Conservation (phyloP, 805 yeast genomes). For the Candida germanica region DNA sequence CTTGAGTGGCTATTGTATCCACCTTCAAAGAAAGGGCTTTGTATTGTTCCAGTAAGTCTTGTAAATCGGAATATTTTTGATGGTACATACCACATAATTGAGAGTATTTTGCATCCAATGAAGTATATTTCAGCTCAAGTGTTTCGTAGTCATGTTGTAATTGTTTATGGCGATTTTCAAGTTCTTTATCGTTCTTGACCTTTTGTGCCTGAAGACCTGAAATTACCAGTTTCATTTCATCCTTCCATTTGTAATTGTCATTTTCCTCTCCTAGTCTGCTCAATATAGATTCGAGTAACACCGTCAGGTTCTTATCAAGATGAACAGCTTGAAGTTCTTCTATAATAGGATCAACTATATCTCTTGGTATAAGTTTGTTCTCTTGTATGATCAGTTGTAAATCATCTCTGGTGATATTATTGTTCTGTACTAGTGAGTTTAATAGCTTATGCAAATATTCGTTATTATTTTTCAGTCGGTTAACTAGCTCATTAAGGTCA, state of each 20-base stretch:
- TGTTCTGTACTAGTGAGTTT: conserved; percentile 30
- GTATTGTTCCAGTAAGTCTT: conserved; percentile 7
- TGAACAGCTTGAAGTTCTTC: conserved; percentile 24
- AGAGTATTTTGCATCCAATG: conserved; percentile 7
- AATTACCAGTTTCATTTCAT: conserved; percentile 1
- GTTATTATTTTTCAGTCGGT: conserved; percentile 40
- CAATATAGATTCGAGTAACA: conserved; percentile 3
- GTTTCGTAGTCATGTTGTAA: not conserved
- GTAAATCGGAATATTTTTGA: conserved; percentile 6
- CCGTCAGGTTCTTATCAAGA: conserved; percentile 16
- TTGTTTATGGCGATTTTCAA: not conserved
- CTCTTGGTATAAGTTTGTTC: conserved; percentile 13
- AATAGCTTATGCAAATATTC: conserved; percentile 34
- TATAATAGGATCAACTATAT: conserved; percentile 24
- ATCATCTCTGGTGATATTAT: conserved; percentile 9
- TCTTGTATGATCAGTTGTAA: conserved; percentile 13
- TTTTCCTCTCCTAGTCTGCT: conserved; percentile 3
- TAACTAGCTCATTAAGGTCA: conserved; percentile 35
- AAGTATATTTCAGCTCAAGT: conserved; percentile 17
- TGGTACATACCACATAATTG: conserved; percentile 8
- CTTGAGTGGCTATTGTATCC: not conserved
- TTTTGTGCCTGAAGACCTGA: not conserved
- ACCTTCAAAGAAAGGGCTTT: conserved; percentile 5
- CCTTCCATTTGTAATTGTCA: conserved; percentile 5
- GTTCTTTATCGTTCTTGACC: not conserved